Conservation (phyloP, 1,284 basidiomycete genomes). For the Boletellus deceptivus region DNA sequence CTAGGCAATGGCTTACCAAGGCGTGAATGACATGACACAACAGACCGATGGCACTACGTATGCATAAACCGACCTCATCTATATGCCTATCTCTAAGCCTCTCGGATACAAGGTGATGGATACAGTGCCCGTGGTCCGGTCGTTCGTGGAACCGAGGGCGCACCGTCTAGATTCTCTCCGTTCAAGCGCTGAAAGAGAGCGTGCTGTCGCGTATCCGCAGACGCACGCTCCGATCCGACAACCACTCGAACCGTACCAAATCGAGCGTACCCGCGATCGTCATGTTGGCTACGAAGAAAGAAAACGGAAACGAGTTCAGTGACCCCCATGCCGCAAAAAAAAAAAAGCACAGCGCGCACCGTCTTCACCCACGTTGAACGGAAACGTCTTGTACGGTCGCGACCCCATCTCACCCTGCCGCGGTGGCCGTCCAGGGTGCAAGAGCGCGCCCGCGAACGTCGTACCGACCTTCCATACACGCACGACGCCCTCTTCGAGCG, state of each 20-base stretch:
- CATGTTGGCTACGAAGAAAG: conserved; percentile 55
- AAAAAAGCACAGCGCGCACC: conserved; percentile 38
- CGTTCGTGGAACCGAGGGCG: no score
- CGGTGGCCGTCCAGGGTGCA: conserved; percentile 88
- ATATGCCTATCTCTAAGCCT: no score
- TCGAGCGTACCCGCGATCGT: conserved; percentile 69
- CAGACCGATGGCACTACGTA: no score
- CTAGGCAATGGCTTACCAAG: no score
- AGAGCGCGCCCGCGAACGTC: conserved; percentile 77
- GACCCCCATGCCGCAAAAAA: no score
- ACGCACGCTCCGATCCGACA: conserved; percentile 75
- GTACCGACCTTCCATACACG: conserved; percentile 90
- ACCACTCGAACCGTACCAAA: conserved; percentile 80
- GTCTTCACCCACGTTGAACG: conserved; percentile 69
- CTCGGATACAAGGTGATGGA: no score
- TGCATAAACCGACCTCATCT: no score
- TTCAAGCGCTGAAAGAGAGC: conserved; percentile 77
- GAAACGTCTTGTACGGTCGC: conserved; percentile 81
- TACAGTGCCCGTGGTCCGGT: no score
- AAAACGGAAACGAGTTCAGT: background rate
- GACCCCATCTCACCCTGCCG: conserved; percentile 82
- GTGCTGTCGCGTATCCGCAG: conserved; percentile 79
- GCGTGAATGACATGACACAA: no score
- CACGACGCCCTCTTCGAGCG: conserved; percentile 78
- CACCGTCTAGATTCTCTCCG: no score